These are phyloP conservation scores for Graphilbum ipis-grandicollis DNA, from an alignment of 2,329 filamentous ascomycete genomes.

Conservation along the genomic window DNA sequence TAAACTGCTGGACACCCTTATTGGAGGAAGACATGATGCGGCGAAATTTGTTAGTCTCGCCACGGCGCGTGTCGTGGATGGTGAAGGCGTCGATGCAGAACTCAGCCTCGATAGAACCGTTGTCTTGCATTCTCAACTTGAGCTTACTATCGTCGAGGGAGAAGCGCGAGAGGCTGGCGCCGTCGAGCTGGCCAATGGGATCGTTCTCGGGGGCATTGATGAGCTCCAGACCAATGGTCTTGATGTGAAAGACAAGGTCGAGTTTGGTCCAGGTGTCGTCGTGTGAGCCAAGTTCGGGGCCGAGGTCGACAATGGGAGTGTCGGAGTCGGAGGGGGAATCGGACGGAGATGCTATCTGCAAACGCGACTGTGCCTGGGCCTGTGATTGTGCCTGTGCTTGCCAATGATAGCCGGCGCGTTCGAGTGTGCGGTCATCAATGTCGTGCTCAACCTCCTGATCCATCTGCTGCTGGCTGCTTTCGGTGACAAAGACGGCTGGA, in stretches of 20 bases:
- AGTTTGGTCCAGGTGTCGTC: slow-evolving; percentile 77
- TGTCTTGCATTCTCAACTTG: slow-evolving; percentile 84
- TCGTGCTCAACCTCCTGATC: slow-evolving; percentile 55
- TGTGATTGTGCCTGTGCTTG: no score
- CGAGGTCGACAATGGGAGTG: slow-evolving; percentile 37
- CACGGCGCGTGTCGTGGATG: slow-evolving; percentile 77
- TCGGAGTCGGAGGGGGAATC: no score
- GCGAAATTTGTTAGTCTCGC: slow-evolving; percentile 85
- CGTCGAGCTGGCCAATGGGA: slow-evolving; percentile 62
- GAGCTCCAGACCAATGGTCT: slow-evolving; percentile 76
- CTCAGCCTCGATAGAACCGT: slow-evolving; percentile 82
- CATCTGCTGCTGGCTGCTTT: slow-evolving; percentile 48
- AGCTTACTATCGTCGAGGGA: slow-evolving; percentile 83
- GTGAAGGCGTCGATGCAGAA: slow-evolving; percentile 88
- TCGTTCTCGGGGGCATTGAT: slow-evolving; percentile 58
- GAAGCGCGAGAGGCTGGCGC: slow-evolving; percentile 79
- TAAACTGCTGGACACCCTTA: slow-evolving; percentile 89
- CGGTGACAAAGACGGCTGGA: slow-evolving; percentile 58
- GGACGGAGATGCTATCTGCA: no score
- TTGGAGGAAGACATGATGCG: slow-evolving; percentile 98
- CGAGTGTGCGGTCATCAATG: slow-evolving; percentile 41
- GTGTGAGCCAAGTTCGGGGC: slow-evolving; percentile 52
- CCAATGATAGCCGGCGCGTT: no score
- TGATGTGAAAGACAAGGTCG: slow-evolving; percentile 78
- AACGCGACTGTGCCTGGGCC: no score